phyloP scores from a whole-genome alignment of 352 stramenopile species.

The Blastocystis sp. region DNA sequence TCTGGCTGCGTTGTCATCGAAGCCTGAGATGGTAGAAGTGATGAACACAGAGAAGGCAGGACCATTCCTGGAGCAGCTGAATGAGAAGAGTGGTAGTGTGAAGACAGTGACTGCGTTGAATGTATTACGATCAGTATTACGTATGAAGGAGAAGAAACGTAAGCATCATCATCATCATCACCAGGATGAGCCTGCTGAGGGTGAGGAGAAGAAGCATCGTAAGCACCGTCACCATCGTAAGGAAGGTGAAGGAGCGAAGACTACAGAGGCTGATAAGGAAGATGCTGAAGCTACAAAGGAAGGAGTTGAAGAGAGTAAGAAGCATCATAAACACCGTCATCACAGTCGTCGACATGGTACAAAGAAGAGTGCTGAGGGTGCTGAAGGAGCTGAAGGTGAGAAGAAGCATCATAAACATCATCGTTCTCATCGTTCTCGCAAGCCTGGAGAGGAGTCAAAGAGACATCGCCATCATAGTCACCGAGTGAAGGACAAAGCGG shows the following conservation, averaged over 20 bases:
- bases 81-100: slow-evolving; percentile 17
- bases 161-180: neutral
- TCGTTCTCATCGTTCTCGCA: neutral
- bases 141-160: neutral
- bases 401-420: neutral
- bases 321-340: neutral
- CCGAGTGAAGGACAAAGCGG: neutral
- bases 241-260: neutral
- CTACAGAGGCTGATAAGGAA: neutral
- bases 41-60: slow-evolving; percentile 28
- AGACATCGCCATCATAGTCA: neutral
- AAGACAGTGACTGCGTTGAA: neutral
- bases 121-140: neutral
- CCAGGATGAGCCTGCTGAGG: neutral
- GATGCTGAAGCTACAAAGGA: neutral
- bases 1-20: neutral
- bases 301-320: neutral
- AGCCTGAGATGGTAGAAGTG: neutral
- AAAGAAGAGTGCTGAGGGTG: neutral
- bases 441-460: neutral
- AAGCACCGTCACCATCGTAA: neutral
- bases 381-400: neutral
- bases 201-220: slow-evolving; percentile 23
- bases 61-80: slow-evolving; percentile 1
- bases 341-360: slow-evolving; percentile 27